A percentile compares a stretch with the other conserved stretches of the same genome.
Evolutionary conservation across 305 asterid species (phyloP).

Genomic region (Fraxinus sp.): DNA sequence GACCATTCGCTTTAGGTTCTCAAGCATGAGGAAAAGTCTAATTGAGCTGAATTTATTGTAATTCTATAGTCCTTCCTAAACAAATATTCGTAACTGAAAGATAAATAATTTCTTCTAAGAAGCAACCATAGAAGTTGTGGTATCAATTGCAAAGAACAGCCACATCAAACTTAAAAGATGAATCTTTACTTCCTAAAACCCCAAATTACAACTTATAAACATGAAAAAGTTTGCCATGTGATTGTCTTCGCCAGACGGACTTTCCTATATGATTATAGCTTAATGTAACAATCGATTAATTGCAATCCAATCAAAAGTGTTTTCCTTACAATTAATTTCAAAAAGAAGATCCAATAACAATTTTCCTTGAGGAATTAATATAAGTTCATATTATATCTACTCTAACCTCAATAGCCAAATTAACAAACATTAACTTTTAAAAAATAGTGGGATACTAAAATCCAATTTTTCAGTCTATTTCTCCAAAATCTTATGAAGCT

Average conservation of each 20-base stretch:
- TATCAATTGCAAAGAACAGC: not conserved
- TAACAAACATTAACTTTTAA: constrained; percentile 11
- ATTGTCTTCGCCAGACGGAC: not conserved
- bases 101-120: not conserved
- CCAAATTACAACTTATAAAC: not conserved
- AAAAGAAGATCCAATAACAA: not conserved
- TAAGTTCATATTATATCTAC: not conserved
- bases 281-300: not conserved
- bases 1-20: not conserved
- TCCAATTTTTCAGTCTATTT: not conserved
- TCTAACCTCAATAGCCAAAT: constrained; percentile 18
- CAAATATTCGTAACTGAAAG: not conserved
- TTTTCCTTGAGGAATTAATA: not conserved
- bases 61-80: not conserved
- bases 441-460: not conserved
- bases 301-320: not conserved
- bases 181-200: not conserved
- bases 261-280: not conserved
- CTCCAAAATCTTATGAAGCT: constrained; percentile 13
- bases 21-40: not conserved
- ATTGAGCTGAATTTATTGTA: not conserved
- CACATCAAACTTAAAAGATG: not conserved
- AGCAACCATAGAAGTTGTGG: not conserved
- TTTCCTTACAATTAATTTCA: not conserved
- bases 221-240: not conserved